Base-by-base conservation (phyloP, 2,329 filamentous ascomycete species). In the Ophiosphaerella korrae region DNA sequence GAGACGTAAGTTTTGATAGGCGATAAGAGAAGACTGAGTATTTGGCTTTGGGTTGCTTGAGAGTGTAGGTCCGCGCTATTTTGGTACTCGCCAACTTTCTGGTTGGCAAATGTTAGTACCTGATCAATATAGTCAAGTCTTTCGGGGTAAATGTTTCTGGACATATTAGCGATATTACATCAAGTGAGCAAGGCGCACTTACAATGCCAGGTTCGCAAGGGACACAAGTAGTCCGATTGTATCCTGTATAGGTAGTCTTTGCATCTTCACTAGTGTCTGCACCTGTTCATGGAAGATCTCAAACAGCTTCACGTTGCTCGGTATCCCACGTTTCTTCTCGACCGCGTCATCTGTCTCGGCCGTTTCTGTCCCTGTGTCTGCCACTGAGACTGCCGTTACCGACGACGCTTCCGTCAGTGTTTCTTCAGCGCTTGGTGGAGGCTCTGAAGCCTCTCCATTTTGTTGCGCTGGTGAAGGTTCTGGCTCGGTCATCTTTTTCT, bases 201-300 rank as follows among this genome's bases (percentile, higher is more conserved):
- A 82, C 79, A 99, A 82, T 8, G 95, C 92, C 49, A 99, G 84
- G 64, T 97, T 97, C 34, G 89, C 87, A 35, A 99, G 81, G 4
- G 94, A 99, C n/a, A 96, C 93, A 38, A 97, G 81, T 36, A 99
- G 79, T 8, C 92, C 94, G 63, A 96, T 94, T 14, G 90, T 96
- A 71, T 99, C 95, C 73, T 96, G 92, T 58, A 99, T 93, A 1
- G 92, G 89, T 45, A 99, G 81, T 61, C 91, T 88, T 68, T 97
- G 91, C 45, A 89, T 90, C 74, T 92, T 93, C 55, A 97, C 92
- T 44, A 99, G 80, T 66, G 93, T 92, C 69, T 95, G 89, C 55
- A 97, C 94, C 74, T 97, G 94, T 44, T 92, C 88, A 68, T 97
- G 96, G 80, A 97, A 99, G 52, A 97, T 90, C 75, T 97, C 92